Percentiles rank a stretch among this genome's conserved stretches.
These are phyloP conservation scores for Citrus australasica DNA, from an alignment of 345 rosid genomes.

Conservation along the genomic window DNA sequence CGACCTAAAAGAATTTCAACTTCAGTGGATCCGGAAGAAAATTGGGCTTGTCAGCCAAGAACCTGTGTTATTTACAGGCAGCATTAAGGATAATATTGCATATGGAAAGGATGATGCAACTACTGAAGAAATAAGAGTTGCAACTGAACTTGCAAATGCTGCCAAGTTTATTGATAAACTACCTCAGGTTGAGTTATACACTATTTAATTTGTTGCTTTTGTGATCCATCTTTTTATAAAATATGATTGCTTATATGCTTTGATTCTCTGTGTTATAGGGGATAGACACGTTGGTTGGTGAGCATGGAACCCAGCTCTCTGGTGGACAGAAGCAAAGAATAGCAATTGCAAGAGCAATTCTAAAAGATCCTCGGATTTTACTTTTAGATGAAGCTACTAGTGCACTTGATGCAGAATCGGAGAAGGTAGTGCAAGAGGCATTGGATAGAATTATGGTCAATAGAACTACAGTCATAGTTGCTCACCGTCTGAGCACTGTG, in stretches of 20 bases:
- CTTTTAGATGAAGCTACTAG: conserved; percentile 91
- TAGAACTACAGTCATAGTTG: conserved; percentile 74
- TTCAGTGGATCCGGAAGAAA: conserved; percentile 71
- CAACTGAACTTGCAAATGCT: conserved; percentile 76
- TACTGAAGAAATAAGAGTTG: conserved; percentile 59
- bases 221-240: not conserved
- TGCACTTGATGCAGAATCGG: conserved; percentile 87
- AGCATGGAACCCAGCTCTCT: conserved; percentile 87
- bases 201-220: not conserved
- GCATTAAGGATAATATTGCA: conserved; percentile 66
- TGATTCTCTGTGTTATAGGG: conserved; percentile 34
- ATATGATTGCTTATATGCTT: not conserved
- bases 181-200: conserved; percentile 42
- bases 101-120: conserved; percentile 80
- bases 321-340: conserved; percentile 98
- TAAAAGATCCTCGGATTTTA: conserved; percentile 72
- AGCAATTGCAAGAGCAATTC: conserved; percentile 84
- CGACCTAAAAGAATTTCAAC: conserved; percentile 62
- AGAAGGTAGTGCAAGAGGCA: conserved; percentile 83
- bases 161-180: conserved; percentile 70
- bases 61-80: conserved; percentile 66
- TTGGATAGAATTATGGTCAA: conserved; percentile 74
- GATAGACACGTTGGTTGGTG: conserved; percentile 85
- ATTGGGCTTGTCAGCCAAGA: conserved; percentile 88
- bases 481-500: conserved; percentile 80